phyloP scores from a whole-genome alignment of 2,329 filamentous ascomycete species.

The Lachnellula arida region DNA sequence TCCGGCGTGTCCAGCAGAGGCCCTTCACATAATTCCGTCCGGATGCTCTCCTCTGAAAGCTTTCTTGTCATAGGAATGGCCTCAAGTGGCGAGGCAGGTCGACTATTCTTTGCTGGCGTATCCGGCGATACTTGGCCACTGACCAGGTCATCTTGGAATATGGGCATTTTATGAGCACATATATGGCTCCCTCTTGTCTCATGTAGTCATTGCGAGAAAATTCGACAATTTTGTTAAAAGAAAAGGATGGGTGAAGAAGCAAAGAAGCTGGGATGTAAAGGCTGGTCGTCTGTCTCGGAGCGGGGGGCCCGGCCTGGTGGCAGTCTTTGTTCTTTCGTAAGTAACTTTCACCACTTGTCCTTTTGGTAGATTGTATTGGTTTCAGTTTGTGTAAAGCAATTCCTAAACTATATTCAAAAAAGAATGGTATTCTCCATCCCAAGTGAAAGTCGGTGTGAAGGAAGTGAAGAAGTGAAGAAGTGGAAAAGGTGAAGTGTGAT shows the following conservation, averaged over 20 bases:
- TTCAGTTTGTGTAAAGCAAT: background rate
- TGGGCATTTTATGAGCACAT: constrained; percentile 45
- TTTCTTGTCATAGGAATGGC: constrained; percentile 31
- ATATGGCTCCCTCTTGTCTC: constrained; percentile 12
- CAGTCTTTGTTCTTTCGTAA: constrained; percentile 5
- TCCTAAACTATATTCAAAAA: no score
- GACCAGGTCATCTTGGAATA: constrained; percentile 50
- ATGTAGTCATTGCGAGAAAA: constrained; percentile 20
- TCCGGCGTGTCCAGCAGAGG: constrained; percentile 36
- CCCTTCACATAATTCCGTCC: constrained; percentile 57
- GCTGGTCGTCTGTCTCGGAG: constrained; percentile 13
- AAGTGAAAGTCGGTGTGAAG: no score
- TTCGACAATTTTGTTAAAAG: constrained; percentile 1
- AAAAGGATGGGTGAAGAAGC: constrained; percentile 8
- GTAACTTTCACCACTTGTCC: constrained; percentile 1
- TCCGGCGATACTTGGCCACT: constrained; percentile 22
- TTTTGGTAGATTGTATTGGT: background rate
- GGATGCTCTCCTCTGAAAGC: constrained; percentile 56
- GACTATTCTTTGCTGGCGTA: constrained; percentile 17
- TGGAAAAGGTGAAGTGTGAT: no score
- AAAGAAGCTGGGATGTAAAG: constrained; percentile 1
- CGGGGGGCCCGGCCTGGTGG: constrained; percentile 15
- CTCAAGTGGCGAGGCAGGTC: constrained; percentile 23
- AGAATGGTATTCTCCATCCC: no score
- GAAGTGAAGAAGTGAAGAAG: no score